Conservation (phyloP, 768 basidiomycete species). For the Mycena galopus region DNA sequence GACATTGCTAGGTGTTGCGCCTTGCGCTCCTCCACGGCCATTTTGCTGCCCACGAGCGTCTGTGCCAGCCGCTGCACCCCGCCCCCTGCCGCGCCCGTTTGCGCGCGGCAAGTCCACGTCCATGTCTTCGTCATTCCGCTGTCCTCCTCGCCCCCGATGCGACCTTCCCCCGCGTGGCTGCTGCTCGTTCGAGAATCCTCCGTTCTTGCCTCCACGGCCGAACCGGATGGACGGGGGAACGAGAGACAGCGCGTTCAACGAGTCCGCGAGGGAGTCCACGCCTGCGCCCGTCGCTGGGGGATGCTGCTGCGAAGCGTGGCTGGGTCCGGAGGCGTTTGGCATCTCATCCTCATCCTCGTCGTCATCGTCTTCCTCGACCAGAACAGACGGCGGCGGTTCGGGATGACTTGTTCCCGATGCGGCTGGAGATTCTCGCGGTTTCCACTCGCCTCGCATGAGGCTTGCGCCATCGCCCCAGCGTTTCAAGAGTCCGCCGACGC, state of each 20-base stretch:
- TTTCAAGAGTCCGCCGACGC: slow-evolving; percentile 83
- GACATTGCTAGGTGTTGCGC: not conserved
- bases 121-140: slow-evolving; percentile 27
- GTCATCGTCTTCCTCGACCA: slow-evolving; percentile 44
- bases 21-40: not conserved
- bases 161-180: slow-evolving; percentile 18
- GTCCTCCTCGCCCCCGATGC: slow-evolving; percentile 21
- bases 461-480: slow-evolving; percentile 90
- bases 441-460: slow-evolving; percentile 83
- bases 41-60: not conserved
- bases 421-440: slow-evolving; percentile 40
- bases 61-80: slow-evolving; percentile 5
- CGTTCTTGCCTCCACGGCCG: slow-evolving; percentile 74
- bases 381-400: slow-evolving; percentile 6
- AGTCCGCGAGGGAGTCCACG: slow-evolving; percentile 64
- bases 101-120: slow-evolving; percentile 22
- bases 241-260: slow-evolving; percentile 63
- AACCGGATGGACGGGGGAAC: slow-evolving; percentile 80
- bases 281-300: slow-evolving; percentile 43
- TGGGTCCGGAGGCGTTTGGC: slow-evolving; percentile 12
- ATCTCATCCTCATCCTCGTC: slow-evolving; percentile 42
- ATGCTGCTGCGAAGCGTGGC: slow-evolving; percentile 33
- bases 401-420: not conserved
- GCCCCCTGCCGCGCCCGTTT: slow-evolving; percentile 11
- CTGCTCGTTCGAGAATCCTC: slow-evolving; percentile 56